Evolutionary conservation across 176 grass and related monocot species (phyloP), one percentile per base, ranked within the genome.

Genomic region (Hordeum vulgare): DNA sequence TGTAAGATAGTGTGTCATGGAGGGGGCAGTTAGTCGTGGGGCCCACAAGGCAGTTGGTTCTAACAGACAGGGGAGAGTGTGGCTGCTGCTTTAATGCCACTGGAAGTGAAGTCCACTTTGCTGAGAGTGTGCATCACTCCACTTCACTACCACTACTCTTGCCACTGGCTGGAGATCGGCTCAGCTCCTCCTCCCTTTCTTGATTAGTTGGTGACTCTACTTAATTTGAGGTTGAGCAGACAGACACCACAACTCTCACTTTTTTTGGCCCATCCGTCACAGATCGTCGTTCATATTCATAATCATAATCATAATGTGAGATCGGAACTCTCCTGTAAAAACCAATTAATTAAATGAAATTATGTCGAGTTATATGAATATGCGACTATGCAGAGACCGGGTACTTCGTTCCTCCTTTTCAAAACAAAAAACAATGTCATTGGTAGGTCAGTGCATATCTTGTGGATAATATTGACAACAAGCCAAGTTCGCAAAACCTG

Each of bases 51-150:
- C 63, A 81, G 83, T 53, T 34, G 70, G 88, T 77, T 89, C 77
- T 57, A 81, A 63, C 87, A 20, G 63, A 77, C 17, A 23, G 82
- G 11, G 53, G 49, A 57, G 44, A n/a, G 61, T 66, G 69, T 71
- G 84, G 58, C 67, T 36, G 61, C 76, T 76, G 70, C 77, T 89
- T 89, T 81, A 77, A 56, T 71, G 88, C 71, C 88, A 85, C 54
- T 75, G 33, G 84, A 80, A 87, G 89, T 80, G 89, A 90, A 70
- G 80, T 61, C 76, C 84, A 70, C 84, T 90, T 90, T 87, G 75
- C 80, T 84, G 89, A 33, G 80, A 84, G 84, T 90, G 89, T 70
- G 79, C 80, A 87, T 80, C 84, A 90, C 84, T 90, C 89, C 80
- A 86, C 71, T 86, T 59, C 65, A 86, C 60, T 74, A 58, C 34